These are phyloP conservation scores for Oryza meridionalis DNA, from an alignment of 176 grass and related monocot species.

Conservation along the genomic window DNA sequence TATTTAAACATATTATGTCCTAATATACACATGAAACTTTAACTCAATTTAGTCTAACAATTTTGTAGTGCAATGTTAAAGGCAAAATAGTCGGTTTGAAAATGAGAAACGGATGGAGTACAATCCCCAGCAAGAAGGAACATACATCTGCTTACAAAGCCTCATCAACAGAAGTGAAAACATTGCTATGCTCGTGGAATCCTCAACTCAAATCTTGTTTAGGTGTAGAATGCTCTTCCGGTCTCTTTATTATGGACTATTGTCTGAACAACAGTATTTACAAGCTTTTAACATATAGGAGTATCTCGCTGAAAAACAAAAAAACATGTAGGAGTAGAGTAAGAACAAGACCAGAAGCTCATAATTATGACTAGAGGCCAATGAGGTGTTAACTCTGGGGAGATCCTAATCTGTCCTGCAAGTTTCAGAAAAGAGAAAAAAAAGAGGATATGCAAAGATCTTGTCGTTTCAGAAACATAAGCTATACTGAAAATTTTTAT, in stretches of 20 bases:
- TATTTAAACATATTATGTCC: no score
- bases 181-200: no score
- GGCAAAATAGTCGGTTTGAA: no score
- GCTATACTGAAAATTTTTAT: not conserved
- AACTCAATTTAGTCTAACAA: no score
- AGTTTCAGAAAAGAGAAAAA: not conserved
- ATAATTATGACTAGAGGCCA: slow-evolving; percentile 18
- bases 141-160: no score
- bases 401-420: slow-evolving; percentile 38
- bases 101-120: no score
- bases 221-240: not conserved
- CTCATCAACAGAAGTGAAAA: no score
- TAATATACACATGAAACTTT: no score
- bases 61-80: no score
- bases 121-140: no score
- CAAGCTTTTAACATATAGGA: slow-evolving; percentile 4
- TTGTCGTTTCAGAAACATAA: slow-evolving; percentile 22
- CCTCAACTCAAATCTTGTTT: no score
- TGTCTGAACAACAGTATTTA: slow-evolving; percentile 36
- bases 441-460: not conserved
- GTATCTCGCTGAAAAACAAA: not conserved
- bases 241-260: slow-evolving; percentile 39
- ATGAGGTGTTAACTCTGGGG: slow-evolving; percentile 3
- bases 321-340: not conserved
- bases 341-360: slow-evolving; percentile 1